Evolutionary conservation across 1,139 yeast species (phyloP), one percentile per base, ranked within the genome.

Genomic region (Magnusiomyces fungicola): DNA sequence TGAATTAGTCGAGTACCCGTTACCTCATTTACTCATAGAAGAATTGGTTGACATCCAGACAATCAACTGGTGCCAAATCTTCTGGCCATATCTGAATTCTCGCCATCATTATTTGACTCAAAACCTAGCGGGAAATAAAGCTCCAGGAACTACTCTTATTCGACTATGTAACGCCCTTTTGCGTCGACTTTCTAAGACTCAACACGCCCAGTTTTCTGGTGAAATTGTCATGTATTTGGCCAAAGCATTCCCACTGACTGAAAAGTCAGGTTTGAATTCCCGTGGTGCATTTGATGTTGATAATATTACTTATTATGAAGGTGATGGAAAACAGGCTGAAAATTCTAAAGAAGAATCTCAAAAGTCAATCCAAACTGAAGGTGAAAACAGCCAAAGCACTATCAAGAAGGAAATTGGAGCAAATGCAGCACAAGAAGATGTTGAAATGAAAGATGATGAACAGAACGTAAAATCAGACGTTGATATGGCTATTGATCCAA

Each of bases 121-220:
- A 21, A 57, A 60, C 34, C 55, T 69, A 34, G 58, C 61, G 10
- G 68, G 69, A 7, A 55, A 57, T n/a, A 51, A 59, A 47, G 62
- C 68, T 6, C 70, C 70, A 1, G 70, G 74, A 5, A 62, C 68
- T 9, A 63, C 65, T 1, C 53, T 71, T 41, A 63, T 71, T 29
- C 61, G 75, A 3, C 56, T 67, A 22, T 65, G 71, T 48, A 70
- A 69, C 45, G 58, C 68, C 6, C 52, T 71, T 21, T 58, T 68
- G n/a, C 56, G 65, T 27, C 56, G 74, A 24, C 55, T 68, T 29
- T 66, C 71, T 4, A 65, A 66, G 48, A 63, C 61, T 39, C 67
- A 62, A 32, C 65, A 69, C 53, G 63, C 70, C 0, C 61, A 56
- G 33, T 69, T 69, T 52, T 63, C 71, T 2, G 73, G 73, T 10